phyloP scores from a whole-genome alignment of 352 stramenopile genomes.

The Phytophthora quininea region DNA sequence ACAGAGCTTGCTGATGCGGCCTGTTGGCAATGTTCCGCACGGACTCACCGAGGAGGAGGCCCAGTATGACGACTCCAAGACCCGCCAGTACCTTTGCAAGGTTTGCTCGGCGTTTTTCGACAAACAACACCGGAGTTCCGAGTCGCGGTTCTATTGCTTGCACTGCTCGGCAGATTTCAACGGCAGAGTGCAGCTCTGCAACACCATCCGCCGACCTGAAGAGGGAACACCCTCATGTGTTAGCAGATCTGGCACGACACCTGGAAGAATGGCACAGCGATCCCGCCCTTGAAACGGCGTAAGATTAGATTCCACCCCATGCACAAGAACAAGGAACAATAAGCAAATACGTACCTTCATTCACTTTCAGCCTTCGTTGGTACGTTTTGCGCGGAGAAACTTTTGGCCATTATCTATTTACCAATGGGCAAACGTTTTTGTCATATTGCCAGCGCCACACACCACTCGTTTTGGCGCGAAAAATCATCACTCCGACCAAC shows the following conservation, averaged over 20 bases:
- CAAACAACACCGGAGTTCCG: constrained; percentile 14
- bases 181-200: constrained; percentile 18
- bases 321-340: constrained; percentile 7
- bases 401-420: not conserved
- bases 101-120: constrained; percentile 20
- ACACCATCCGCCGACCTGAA: constrained; percentile 1
- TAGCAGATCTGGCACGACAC: too few species aligned
- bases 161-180: constrained; percentile 6
- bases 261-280: constrained; percentile 7
- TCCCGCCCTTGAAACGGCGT: constrained; percentile 3
- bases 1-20: constrained; percentile 13
- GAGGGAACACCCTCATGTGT: constrained; percentile 10
- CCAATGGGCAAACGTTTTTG: not conserved
- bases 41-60: constrained; percentile 11
- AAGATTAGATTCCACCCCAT: constrained; percentile 21
- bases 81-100: constrained; percentile 26
- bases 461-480: constrained; percentile 6
- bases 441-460: not conserved
- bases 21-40: not conserved
- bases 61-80: constrained; percentile 22
- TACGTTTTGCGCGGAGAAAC: not conserved
- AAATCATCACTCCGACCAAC: not conserved
- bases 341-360: not conserved
- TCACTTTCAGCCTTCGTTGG: not conserved
- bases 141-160: constrained; percentile 24